Evolutionary conservation across 2,329 filamentous ascomycete species (phyloP).

Genomic region (Phyllosticta citriasiana): DNA sequence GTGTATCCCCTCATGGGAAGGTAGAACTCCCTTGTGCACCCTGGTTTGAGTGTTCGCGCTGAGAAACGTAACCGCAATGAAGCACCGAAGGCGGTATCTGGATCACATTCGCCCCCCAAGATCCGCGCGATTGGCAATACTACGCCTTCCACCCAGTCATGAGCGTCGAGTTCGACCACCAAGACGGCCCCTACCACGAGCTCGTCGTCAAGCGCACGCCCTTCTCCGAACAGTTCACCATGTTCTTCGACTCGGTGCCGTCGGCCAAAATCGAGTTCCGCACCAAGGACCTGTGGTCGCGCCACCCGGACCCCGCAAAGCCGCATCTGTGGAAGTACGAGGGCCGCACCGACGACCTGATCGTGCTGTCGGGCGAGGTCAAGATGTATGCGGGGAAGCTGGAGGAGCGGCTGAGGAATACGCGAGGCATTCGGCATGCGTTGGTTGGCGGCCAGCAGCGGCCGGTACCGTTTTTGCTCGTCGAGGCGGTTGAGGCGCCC

Average conservation of each 20-base stretch:
- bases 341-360: conserved; percentile 34
- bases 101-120: neutral
- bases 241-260: conserved; percentile 18
- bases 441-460: conserved; percentile 10
- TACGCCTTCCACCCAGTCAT: conserved; percentile 11
- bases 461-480: conserved; percentile 8
- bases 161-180: conserved; percentile 12
- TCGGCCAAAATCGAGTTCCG: conserved; percentile 15
- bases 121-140: conserved; percentile 14
- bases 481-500: conserved; percentile 1
- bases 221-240: conserved; percentile 13
- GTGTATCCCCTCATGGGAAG: neutral
- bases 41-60: neutral
- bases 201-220: conserved; percentile 9
- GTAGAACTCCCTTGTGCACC: neutral
- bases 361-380: conserved; percentile 43
- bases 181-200: conserved; percentile 11
- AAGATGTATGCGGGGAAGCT: conserved; percentile 26
- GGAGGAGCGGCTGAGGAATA: neutral
- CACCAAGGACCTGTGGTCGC: conserved; percentile 17
- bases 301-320: conserved; percentile 13
- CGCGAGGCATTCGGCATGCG: conserved; percentile 2
- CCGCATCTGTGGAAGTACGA: conserved; percentile 16
- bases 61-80: neutral
- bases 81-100: conserved; percentile 11